phyloP scores from a whole-genome alignment of 257 asterid genomes.

The Paulownia fortunei region DNA sequence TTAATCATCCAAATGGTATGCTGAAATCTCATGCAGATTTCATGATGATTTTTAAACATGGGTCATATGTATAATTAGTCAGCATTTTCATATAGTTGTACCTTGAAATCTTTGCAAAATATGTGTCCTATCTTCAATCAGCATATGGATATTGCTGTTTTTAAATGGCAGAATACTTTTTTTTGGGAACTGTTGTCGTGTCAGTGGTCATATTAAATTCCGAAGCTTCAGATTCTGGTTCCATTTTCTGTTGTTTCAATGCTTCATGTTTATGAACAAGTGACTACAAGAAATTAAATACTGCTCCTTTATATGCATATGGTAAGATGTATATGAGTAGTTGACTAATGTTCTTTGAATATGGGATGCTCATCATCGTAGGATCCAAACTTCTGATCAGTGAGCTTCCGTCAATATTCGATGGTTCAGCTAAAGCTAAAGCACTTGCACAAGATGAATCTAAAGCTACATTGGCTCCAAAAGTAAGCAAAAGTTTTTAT shows the following conservation, averaged over 20 bases:
- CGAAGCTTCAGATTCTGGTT: background rate
- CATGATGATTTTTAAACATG: background rate
- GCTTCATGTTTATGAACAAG: background rate
- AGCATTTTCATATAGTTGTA: background rate
- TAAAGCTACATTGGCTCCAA: slow-evolving; percentile 86
- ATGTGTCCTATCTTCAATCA: background rate
- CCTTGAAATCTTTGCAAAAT: background rate
- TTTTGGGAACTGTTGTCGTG: background rate
- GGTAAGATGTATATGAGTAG: background rate
- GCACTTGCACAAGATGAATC: slow-evolving; percentile 83
- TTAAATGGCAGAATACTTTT: background rate
- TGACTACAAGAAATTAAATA: background rate
- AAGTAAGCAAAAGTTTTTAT: slow-evolving; percentile 51
- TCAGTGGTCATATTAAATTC: background rate
- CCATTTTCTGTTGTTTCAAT: background rate
- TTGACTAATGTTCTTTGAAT: slow-evolving; percentile 3
- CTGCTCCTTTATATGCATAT: background rate
- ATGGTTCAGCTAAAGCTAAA: slow-evolving; percentile 79
- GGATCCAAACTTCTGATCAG: slow-evolving; percentile 86
- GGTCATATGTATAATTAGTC: too few relatives aligned
- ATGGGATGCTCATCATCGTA: slow-evolving; percentile 37
- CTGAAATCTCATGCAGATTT: background rate
- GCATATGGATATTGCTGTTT: too few relatives aligned
- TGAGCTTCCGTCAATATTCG: slow-evolving; percentile 84
- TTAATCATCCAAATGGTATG: background rate